A percentile compares a stretch with the other conserved stretches of the same genome.
phyloP scores from a whole-genome alignment of 1,284 basidiomycete genomes.

The Trichosporon inkin region DNA sequence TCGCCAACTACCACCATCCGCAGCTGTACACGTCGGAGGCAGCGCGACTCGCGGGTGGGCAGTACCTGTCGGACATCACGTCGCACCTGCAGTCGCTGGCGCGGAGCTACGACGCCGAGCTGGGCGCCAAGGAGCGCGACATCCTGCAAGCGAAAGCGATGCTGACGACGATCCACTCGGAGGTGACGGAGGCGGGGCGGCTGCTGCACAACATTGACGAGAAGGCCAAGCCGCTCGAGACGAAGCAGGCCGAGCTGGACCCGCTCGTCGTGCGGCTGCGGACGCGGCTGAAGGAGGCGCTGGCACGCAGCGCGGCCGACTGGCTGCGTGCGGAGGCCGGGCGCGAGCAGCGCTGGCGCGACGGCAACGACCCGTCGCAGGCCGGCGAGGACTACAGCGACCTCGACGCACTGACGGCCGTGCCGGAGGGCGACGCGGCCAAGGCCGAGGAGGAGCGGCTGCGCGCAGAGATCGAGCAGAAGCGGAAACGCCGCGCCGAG shows the following conservation, averaged over 20 bases:
- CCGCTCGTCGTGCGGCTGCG: slow-evolving; percentile 65
- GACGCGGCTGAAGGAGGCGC: slow-evolving; percentile 71
- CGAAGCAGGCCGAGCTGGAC: slow-evolving; percentile 60
- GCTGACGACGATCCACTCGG: slow-evolving; percentile 80
- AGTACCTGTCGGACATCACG: slow-evolving; percentile 77
- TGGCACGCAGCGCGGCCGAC: slow-evolving; percentile 81
- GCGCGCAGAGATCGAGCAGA: slow-evolving; percentile 62
- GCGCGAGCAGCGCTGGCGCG: slow-evolving; percentile 58
- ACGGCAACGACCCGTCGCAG: slow-evolving; percentile 25
- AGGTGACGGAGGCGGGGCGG: slow-evolving; percentile 83
- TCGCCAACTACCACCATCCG: slow-evolving; percentile 50
- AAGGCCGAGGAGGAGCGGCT: slow-evolving; percentile 57
- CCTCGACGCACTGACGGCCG: slow-evolving; percentile 47
- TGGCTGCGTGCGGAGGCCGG: slow-evolving; percentile 82
- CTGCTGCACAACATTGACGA: slow-evolving; percentile 66
- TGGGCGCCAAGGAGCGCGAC: slow-evolving; percentile 87
- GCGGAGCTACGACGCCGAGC: slow-evolving; percentile 87
- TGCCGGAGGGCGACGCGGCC: slow-evolving; percentile 46
- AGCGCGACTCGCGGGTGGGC: slow-evolving; percentile 80
- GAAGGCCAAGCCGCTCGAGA: slow-evolving; percentile 62
- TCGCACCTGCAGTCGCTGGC: slow-evolving; percentile 84
- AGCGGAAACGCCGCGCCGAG: slow-evolving; percentile 63
- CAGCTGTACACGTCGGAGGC: slow-evolving; percentile 81
- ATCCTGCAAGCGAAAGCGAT: slow-evolving; percentile 84
- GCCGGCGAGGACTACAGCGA: slow-evolving; percentile 44